Percentiles rank a stretch among this genome's conserved stretches.
These are phyloP conservation scores for Fusarium luffae DNA, from an alignment of 2,329 filamentous ascomycete genomes.

Conservation along the genomic window DNA sequence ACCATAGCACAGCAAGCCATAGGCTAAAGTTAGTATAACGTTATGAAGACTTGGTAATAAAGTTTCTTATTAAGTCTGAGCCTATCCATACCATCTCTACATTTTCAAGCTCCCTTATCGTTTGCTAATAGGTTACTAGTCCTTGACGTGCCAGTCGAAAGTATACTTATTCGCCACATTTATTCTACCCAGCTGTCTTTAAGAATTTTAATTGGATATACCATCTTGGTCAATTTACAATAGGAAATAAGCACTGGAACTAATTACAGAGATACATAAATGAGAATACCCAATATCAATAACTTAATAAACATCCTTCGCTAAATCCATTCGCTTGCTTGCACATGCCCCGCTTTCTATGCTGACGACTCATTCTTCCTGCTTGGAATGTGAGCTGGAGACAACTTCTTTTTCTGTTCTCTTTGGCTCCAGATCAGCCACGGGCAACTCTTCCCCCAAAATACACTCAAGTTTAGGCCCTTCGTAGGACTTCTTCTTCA, in stretches of 20 bases:
- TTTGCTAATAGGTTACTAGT: neutral
- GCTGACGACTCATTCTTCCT: conserved; percentile 3
- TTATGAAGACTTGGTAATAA: neutral
- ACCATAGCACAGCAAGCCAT: neutral
- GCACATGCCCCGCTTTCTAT: neutral
- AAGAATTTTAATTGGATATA: neutral
- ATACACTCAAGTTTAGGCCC: conserved; percentile 38
- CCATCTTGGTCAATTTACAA: neutral
- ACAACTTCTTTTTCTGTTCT: conserved; percentile 3
- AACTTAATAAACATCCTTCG: neutral
- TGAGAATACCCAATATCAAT: neutral
- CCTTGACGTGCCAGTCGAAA: neutral
- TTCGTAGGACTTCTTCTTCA: conserved; percentile 34
- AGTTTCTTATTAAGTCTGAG: neutral
- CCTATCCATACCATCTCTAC: no score
- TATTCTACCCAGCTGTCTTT: neutral
- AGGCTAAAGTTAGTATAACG: neutral
- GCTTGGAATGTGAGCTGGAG: conserved; percentile 21
- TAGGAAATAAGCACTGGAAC: neutral
- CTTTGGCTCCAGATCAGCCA: conserved; percentile 12
- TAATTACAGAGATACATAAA: neutral
- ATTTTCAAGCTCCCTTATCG: neutral
- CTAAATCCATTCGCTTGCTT: neutral
- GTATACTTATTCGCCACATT: neutral
- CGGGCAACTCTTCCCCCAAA: conserved; percentile 32